A percentile compares a stretch with the other conserved stretches of the same genome.
Conservation (phyloP, 495 filamentous ascomycete species). For the Articulospora tetracladia region DNA sequence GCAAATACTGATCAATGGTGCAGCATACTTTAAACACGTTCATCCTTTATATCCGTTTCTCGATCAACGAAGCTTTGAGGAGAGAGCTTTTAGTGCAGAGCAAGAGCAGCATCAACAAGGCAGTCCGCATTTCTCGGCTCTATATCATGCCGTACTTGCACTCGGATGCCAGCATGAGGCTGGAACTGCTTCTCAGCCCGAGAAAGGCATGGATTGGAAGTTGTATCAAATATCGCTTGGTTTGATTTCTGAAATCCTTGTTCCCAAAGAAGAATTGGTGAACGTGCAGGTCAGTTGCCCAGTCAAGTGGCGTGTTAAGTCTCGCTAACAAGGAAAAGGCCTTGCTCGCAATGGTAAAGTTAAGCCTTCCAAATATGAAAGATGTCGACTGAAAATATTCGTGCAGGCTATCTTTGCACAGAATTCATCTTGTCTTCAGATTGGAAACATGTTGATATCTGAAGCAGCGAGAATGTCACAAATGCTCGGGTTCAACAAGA, state of each 20-base stretch:
- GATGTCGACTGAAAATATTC: neutral
- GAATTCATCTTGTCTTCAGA: constrained; percentile 31
- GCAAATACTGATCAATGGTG: constrained; percentile 8
- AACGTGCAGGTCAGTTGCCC: constrained; percentile 22
- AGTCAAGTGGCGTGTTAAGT: neutral
- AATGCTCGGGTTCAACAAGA: constrained; percentile 25
- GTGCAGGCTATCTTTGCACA: constrained; percentile 28
- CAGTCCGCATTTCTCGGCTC: constrained; percentile 27
- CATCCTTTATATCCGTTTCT: constrained; percentile 35
- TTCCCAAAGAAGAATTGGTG: constrained; percentile 23
- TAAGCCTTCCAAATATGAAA: neutral
- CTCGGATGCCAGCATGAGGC: constrained; percentile 31
- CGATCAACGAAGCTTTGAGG: constrained; percentile 29
- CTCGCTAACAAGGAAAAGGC: neutral
- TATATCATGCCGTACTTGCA: constrained; percentile 36
- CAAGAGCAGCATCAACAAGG: neutral
- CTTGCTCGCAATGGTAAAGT: constrained; percentile 3
- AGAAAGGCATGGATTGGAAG: constrained; percentile 33
- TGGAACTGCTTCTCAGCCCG: constrained; percentile 32
- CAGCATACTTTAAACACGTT: constrained; percentile 34
- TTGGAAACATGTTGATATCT: constrained; percentile 29
- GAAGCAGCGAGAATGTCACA: constrained; percentile 32
- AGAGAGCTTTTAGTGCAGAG: constrained; percentile 18
- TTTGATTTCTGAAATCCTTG: constrained; percentile 24
- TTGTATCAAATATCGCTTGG: constrained; percentile 29